phyloP scores from a whole-genome alignment of 2,329 filamentous ascomycete genomes.

The Sclerotiophoma versabilis region DNA sequence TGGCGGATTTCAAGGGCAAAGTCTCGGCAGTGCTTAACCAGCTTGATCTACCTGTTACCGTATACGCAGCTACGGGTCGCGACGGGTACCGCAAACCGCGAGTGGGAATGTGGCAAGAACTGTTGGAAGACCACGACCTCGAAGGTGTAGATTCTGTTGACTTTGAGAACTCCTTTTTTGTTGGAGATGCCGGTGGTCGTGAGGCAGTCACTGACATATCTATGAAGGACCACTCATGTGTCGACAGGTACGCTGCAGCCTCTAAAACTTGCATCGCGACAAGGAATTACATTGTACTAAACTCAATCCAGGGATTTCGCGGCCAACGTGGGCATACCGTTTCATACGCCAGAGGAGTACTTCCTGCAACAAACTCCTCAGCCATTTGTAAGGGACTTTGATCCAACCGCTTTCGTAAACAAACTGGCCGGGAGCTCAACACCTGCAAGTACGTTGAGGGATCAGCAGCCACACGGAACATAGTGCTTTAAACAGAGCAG shows the following conservation, averaged over 20 bases:
- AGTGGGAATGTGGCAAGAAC: constrained; percentile 83
- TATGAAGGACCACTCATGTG: constrained; percentile 65
- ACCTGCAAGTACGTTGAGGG: constrained; percentile 41
- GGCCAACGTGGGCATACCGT: constrained; percentile 79
- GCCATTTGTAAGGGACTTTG: constrained; percentile 73
- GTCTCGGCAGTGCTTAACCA: constrained; percentile 71
- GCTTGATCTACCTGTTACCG: constrained; percentile 75
- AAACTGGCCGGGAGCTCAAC: constrained; percentile 34
- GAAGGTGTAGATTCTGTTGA: constrained; percentile 67
- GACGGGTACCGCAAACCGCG: constrained; percentile 89
- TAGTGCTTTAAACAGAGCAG: constrained; percentile 9
- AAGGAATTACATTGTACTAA: constrained; percentile 4
- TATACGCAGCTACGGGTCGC: constrained; percentile 86
- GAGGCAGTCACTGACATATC: constrained; percentile 51
- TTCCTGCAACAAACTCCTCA: constrained; percentile 74
- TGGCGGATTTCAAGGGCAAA: constrained; percentile 84
- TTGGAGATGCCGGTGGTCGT: constrained; percentile 79
- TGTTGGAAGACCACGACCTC: constrained; percentile 61
- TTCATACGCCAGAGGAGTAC: constrained; percentile 89
- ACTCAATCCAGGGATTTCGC: constrained; percentile 69
- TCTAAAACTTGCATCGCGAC: background rate
- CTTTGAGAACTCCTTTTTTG: constrained; percentile 75
- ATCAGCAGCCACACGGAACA: constrained; percentile 24
- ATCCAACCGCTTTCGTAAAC: constrained; percentile 60
- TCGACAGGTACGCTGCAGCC: constrained; percentile 59